Base-by-base conservation (phyloP, 2,329 filamentous ascomycete genomes). In the Cytospora chrysosperma region DNA sequence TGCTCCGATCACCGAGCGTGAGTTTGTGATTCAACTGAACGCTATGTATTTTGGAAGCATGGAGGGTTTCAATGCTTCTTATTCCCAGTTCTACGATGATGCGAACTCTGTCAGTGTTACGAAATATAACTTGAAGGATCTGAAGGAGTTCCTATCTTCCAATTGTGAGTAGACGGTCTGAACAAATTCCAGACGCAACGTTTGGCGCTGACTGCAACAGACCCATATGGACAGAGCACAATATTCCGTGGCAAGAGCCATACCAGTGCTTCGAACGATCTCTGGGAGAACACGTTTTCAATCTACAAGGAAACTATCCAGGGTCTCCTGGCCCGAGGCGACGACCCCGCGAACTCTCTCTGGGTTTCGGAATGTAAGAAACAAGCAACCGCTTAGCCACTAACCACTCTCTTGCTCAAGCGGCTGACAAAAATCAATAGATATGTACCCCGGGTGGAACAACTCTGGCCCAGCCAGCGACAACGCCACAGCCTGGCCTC, bases 241-340 rank as follows among this genome's bases (percentile, higher is more conserved):
- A 34, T 52, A 43, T 64, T 64, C 32, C 60, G 60, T 21, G 62
- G 62, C 40, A 64, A 64, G 57, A 64, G 62, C 32, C 62, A 64
- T 34, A 64, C 62, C 13, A 54, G 40, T 27, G 55, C 52, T 5
- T 61, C 56, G 0, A 30, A 37, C 34, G 52, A 59, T 4, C 60
- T 64, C 43, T 64, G 60, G 56, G 55, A 64, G 37, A 27, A 61
- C 56, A 61, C 57, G 21, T 61, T 59, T 4, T 17, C 56, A 17
- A 61, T 60, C 24, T 64, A 61, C 43, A 61, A 64, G 62, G 62
- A 64, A 17, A 60, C 43, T 21, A 34, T 64, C 26, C 26, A 56
- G 3, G 62, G 62, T 5, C 4, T 64, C 40, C 50, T 64, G 40
- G 43, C 62, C 40, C 62, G 62, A 10, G 62, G 62, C 6, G 62